phyloP scores from a whole-genome alignment of 108 stramenopile species.

The Nitzschia putrida region DNA sequence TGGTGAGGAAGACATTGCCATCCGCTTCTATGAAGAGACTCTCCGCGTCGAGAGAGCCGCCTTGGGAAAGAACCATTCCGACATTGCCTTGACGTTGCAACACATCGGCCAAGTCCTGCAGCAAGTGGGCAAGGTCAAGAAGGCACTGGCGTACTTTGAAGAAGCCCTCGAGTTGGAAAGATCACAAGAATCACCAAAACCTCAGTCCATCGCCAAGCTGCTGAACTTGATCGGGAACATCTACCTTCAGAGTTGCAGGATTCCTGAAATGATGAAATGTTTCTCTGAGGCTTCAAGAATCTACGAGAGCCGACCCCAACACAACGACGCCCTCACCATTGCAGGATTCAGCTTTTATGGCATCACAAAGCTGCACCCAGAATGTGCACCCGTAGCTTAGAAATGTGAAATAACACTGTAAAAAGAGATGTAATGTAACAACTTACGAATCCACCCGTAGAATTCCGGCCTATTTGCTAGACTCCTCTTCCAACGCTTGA shows the following conservation, averaged over 20 bases:
- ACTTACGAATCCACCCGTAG: background rate
- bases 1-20: conserved; percentile 58
- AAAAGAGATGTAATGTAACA: background rate
- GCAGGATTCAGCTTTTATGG: conserved; percentile 63
- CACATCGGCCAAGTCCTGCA: conserved; percentile 60
- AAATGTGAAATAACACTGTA: background rate
- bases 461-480: background rate
- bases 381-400: conserved; percentile 52
- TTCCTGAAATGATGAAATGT: conserved; percentile 57
- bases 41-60: conserved; percentile 53
- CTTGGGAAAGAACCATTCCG: conserved; percentile 50
- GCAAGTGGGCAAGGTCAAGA: conserved; percentile 51
- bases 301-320: conserved; percentile 14
- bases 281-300: conserved; percentile 59
- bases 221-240: conserved; percentile 67
- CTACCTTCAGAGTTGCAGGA: conserved; percentile 48
- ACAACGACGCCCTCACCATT: conserved; percentile 35
- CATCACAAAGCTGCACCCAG: conserved; percentile 47
- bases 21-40: conserved; percentile 52
- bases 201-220: conserved; percentile 37
- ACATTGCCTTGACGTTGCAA: conserved; percentile 52
- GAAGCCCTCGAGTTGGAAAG: conserved; percentile 56
- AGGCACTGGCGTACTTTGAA: conserved; percentile 49
- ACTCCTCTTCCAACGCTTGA: conserved; percentile 44
- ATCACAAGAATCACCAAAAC: conserved; percentile 10